Evolutionary conservation across 169 alveolate species (phyloP).

Genomic region (Eimeria acervulina): DNA sequence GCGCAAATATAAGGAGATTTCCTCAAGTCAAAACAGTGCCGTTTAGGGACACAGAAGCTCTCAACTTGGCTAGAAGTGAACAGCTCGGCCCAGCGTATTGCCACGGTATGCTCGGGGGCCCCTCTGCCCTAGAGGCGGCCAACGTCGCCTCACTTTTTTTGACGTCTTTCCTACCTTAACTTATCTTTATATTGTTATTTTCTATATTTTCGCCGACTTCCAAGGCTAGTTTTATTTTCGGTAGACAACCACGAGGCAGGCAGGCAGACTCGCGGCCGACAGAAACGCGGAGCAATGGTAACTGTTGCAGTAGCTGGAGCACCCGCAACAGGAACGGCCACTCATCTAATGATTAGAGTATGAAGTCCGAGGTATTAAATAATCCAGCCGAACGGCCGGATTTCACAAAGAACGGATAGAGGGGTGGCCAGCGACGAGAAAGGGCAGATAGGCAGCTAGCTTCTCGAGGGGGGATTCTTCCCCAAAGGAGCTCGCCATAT

Average conservation of each 20-base stretch:
- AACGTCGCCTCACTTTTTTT: neutral
- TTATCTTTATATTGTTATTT: neutral
- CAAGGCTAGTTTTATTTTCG: neutral
- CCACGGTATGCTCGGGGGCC: neutral
- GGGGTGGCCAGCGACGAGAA: neutral
- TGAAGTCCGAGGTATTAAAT: neutral
- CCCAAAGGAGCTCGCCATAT: neutral
- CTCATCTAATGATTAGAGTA: neutral
- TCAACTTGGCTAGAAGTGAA: neutral
- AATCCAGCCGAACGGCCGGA: neutral
- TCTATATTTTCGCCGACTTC: neutral
- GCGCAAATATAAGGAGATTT: neutral
- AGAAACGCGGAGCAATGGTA: neutral
- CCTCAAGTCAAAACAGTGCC: neutral
- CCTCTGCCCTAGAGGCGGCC: neutral
- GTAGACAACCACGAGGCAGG: neutral
- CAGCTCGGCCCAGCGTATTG: neutral
- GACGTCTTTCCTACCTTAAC: neutral
- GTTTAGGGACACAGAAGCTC: neutral
- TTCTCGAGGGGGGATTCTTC: neutral
- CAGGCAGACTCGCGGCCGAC: neutral
- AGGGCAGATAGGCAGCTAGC: constrained; percentile 18
- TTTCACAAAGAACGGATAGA: neutral
- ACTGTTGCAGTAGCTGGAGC: neutral
- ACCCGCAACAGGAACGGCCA: neutral